These are phyloP conservation scores for Paecilomyces sp. DNA, from an alignment of 2,329 filamentous ascomycete genomes.

Conservation along the genomic window DNA sequence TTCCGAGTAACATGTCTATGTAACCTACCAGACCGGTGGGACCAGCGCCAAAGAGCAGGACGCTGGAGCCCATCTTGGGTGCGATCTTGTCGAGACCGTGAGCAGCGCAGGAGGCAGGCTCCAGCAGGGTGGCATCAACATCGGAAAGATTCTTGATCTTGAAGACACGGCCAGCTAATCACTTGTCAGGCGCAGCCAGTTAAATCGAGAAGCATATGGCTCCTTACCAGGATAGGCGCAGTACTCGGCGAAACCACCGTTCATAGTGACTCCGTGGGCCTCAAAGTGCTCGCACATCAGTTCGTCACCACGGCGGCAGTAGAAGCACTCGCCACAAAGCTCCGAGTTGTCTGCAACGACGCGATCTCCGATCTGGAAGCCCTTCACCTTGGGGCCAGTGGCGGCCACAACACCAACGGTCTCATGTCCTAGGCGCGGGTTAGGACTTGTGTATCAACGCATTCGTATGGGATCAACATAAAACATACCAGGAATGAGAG, in stretches of 20 bases:
- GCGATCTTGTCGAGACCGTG: conserved; percentile 63
- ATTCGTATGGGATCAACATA: conserved; percentile 1
- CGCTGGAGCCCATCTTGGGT: conserved; percentile 56
- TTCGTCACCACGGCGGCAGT: conserved; percentile 61
- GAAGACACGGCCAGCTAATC: conserved; percentile 50
- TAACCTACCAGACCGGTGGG: conserved; percentile 53
- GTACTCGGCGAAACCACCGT: conserved; percentile 69
- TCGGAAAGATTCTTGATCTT: conserved; percentile 58
- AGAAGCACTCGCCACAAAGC: conserved; percentile 65
- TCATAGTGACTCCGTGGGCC: conserved; percentile 52
- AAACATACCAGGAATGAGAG: conserved; percentile 50
- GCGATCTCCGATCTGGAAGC: conserved; percentile 55
- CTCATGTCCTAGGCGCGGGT: conserved; percentile 48
- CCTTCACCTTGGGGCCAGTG: conserved; percentile 51
- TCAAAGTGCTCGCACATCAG: conserved; percentile 64
- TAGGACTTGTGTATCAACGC: conserved; percentile 1
- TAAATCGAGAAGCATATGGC: neutral
- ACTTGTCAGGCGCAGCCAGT: conserved; percentile 5
- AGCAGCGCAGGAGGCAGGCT: conserved; percentile 62
- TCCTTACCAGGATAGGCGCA: conserved; percentile 41
- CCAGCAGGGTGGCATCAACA: conserved; percentile 60
- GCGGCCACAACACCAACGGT: conserved; percentile 59
- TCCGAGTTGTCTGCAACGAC: conserved; percentile 52
- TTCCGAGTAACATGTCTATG: neutral
- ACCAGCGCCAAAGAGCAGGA: conserved; percentile 60